These are phyloP conservation scores for Penicillium sp. DNA, from an alignment of 2,329 filamentous ascomycete species.

Conservation along the genomic window DNA sequence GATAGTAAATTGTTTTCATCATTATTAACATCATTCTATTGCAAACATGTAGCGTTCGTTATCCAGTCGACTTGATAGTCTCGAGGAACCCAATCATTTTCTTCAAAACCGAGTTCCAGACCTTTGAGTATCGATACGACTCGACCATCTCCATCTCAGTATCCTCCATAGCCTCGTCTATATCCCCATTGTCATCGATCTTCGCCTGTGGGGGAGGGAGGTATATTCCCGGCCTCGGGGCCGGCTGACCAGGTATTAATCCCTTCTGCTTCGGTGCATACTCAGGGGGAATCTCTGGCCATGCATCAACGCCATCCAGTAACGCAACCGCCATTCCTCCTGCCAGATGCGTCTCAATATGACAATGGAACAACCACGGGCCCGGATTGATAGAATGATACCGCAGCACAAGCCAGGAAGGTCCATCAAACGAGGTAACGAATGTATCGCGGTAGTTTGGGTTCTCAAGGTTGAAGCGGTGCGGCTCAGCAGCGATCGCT, in stretches of 20 bases:
- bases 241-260: background rate
- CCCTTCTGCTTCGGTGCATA: conserved; percentile 15
- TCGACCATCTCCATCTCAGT: background rate
- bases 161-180: background rate
- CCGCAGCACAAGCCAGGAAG: conserved; percentile 53
- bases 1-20: background rate
- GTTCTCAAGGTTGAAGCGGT: conserved; percentile 57
- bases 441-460: conserved; percentile 58
- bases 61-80: background rate
- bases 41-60: background rate
- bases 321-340: conserved; percentile 60
- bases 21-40: background rate
- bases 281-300: conserved; percentile 30
- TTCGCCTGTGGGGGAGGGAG: background rate
- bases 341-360: conserved; percentile 56
- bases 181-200: background rate
- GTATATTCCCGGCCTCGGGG: background rate
- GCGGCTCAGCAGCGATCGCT: conserved; percentile 38
- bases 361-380: conserved; percentile 59
- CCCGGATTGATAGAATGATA: conserved; percentile 58
- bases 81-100: background rate
- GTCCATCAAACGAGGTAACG: conserved; percentile 37
- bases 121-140: background rate
- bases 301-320: conserved; percentile 42
- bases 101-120: background rate